Evolutionary conservation across 2,329 filamentous ascomycete species (phyloP).

Genomic region (Paecilomyces fulvus): DNA sequence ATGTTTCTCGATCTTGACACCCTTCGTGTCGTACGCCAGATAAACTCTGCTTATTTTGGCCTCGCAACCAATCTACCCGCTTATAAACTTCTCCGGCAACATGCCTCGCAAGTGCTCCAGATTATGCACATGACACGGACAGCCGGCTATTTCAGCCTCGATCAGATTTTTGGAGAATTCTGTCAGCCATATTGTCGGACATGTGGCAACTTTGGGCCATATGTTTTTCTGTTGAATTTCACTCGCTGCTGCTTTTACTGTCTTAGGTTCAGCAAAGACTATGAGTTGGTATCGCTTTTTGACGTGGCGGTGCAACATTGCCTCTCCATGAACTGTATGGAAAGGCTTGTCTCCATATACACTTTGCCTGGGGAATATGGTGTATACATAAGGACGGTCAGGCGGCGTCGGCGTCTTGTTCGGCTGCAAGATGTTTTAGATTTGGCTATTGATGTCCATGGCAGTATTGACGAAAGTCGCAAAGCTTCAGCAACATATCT

Average conservation of each 20-base stretch:
- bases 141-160: neutral
- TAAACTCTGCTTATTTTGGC: neutral
- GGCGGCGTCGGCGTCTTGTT: neutral
- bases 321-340: neutral
- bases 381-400: neutral
- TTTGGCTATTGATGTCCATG: neutral
- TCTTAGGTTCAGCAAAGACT: neutral
- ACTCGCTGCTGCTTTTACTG: neutral
- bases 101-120: neutral
- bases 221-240: neutral
- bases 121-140: neutral
- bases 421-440: neutral
- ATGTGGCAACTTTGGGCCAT: neutral
- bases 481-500: neutral
- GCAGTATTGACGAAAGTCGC: neutral
- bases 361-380: neutral
- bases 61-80: neutral
- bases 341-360: neutral
- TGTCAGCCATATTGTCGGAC: neutral
- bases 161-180: neutral
- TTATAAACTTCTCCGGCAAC: neutral
- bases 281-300: neutral
- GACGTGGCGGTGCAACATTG: neutral
- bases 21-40: neutral
- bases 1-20: neutral